These are phyloP conservation scores for Piper longum DNA, from an alignment of 164 flowering plant genomes.

Conservation along the genomic window DNA sequence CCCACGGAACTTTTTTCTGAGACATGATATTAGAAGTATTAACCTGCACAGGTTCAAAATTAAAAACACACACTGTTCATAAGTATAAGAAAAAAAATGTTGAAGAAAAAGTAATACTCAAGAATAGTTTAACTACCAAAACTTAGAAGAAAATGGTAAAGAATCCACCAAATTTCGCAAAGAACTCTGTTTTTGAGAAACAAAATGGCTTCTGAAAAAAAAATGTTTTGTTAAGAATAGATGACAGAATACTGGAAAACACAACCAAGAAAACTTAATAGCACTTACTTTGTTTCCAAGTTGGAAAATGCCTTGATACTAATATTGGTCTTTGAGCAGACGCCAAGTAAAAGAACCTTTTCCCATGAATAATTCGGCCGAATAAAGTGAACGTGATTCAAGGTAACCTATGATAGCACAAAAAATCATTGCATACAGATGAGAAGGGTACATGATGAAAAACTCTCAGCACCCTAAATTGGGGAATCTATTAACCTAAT, in stretches of 20 bases:
- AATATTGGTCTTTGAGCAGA: slow-evolving; percentile 56
- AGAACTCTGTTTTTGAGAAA: slow-evolving; percentile 27
- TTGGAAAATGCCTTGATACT: slow-evolving; percentile 55
- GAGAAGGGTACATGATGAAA: not conserved
- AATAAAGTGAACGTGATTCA: slow-evolving; percentile 63
- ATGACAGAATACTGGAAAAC: not conserved
- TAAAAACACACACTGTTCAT: not conserved
- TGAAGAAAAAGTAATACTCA: not conserved
- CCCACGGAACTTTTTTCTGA: slow-evolving; percentile 57
- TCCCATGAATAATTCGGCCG: slow-evolving; percentile 59
- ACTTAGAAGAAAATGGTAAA: slow-evolving; percentile 55
- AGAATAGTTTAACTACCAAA: slow-evolving; percentile 37
- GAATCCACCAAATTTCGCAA: slow-evolving; percentile 56
- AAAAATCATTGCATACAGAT: not conserved
- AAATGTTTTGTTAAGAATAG: not conserved
- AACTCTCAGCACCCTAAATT: not conserved
- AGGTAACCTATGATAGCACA: slow-evolving; percentile 32
- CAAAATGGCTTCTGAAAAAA: slow-evolving; percentile 37
- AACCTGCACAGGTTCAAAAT: slow-evolving; percentile 36
- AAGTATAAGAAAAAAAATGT: not conserved
- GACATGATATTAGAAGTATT: slow-evolving; percentile 46
- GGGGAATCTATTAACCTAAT: not conserved
- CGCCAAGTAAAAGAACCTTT: slow-evolving; percentile 61
- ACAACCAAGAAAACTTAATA: not conserved
- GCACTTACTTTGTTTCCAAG: slow-evolving; percentile 42